Evolutionary conservation across 306 rosid species (phyloP).

Genomic region (Castanea mollissima): DNA sequence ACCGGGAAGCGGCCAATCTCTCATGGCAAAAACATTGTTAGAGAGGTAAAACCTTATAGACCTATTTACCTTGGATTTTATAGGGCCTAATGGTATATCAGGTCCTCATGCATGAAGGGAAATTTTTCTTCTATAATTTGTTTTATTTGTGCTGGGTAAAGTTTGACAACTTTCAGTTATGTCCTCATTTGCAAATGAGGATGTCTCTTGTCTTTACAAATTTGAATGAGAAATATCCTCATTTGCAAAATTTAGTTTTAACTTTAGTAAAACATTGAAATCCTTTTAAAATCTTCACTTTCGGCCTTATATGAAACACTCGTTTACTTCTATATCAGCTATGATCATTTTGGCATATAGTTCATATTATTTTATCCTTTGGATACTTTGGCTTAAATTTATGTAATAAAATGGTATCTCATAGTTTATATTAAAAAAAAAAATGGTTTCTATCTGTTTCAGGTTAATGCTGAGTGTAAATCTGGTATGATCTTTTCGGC

Average conservation of each 20-base stretch:
- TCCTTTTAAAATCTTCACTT: too few relatives aligned
- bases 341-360: not conserved
- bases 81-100: not conserved
- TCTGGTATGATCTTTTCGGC: slow-evolving; percentile 61
- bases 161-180: too few relatives aligned
- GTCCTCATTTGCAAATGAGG: not conserved
- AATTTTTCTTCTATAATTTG: not conserved
- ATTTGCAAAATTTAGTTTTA: too few relatives aligned
- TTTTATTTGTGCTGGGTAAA: not conserved
- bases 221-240: too few relatives aligned
- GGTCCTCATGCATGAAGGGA: not conserved
- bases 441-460: not conserved
- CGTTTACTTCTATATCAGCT: not conserved
- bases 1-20: slow-evolving; percentile 91
- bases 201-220: too few relatives aligned
- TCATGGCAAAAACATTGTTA: slow-evolving; percentile 91
- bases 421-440: not conserved
- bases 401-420: not conserved
- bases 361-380: not conserved
- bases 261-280: too few relatives aligned
- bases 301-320: too few relatives aligned
- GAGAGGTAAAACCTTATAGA: slow-evolving; percentile 66
- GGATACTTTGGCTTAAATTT: too few relatives aligned
- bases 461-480: slow-evolving; percentile 67
- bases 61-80: not conserved